These are phyloP conservation scores for Apiosordaria backusii DNA, from an alignment of 495 filamentous ascomycete genomes.

Conservation along the genomic window DNA sequence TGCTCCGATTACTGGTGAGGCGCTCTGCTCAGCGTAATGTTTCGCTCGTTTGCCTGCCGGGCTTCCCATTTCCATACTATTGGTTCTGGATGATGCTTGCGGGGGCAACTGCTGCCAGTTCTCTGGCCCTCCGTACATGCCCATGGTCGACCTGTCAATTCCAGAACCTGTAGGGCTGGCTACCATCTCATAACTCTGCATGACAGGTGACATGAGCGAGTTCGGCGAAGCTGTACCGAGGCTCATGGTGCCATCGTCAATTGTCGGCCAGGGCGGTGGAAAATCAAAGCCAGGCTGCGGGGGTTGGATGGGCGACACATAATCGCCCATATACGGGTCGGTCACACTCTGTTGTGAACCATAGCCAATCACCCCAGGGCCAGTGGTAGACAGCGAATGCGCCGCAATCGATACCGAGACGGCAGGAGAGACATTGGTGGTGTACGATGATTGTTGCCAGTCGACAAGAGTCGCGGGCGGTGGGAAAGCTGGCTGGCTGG, in stretches of 20 bases:
- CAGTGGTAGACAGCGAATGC: not conserved
- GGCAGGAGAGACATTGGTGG: slow-evolving; percentile 9
- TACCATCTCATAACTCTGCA: not conserved
- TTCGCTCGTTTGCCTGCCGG: not conserved
- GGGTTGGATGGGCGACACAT: slow-evolving; percentile 13
- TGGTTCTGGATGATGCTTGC: not conserved
- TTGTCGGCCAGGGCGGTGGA: not conserved
- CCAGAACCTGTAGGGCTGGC: not conserved
- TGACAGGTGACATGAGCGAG: slow-evolving; percentile 6
- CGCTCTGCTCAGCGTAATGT: not conserved
- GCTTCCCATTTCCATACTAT: not conserved
- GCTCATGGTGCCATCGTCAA: not conserved
- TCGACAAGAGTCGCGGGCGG: not conserved
- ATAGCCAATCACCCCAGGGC: not conserved
- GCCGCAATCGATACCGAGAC: slow-evolving; percentile 6
- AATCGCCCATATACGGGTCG: slow-evolving; percentile 13
- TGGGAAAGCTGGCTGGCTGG: slow-evolving; percentile 10
- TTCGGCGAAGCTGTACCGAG: not conserved
- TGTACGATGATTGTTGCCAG: slow-evolving; percentile 2
- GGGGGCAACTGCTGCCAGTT: not conserved
- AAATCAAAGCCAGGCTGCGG: slow-evolving; percentile 1
- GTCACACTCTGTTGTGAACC: slow-evolving; percentile 3
- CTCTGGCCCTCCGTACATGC: not conserved
- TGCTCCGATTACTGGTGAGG: not conserved
- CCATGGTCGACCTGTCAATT: slow-evolving; percentile 3